A percentile compares a stretch with the other conserved stretches of the same genome.
phyloP scores from a whole-genome alignment of 129 eudicot genomes.

The Calendula officinalis region DNA sequence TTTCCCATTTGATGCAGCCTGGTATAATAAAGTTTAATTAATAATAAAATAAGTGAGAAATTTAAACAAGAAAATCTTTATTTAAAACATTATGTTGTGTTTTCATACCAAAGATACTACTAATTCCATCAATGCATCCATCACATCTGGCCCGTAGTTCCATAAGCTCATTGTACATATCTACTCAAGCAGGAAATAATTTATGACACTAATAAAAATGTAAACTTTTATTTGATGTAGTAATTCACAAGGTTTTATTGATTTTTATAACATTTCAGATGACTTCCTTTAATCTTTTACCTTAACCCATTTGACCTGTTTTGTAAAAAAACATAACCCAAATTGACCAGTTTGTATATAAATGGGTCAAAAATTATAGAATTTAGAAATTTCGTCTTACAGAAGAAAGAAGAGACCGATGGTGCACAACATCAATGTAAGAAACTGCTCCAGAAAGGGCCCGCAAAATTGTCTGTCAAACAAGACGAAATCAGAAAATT shows the following conservation, averaged over 20 bases:
- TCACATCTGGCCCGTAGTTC: conserved; percentile 83
- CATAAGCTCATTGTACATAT: conserved; percentile 81
- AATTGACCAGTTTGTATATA: background rate
- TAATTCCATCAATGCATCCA: conserved; percentile 90
- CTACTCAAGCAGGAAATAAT: conserved; percentile 25
- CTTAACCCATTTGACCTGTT: background rate
- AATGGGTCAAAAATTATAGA: background rate
- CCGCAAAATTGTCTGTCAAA: conserved; percentile 68
- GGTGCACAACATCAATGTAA: conserved; percentile 59
- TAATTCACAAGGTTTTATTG: background rate
- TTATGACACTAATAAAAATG: too few species aligned
- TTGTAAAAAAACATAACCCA: background rate
- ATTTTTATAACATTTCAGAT: background rate
- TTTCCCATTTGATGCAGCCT: conserved; percentile 87
- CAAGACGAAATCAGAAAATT: background rate
- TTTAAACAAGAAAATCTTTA: conserved; percentile 2
- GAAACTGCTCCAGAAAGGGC: conserved; percentile 78
- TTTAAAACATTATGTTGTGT: background rate
- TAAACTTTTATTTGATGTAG: background rate
- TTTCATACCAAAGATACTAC: conserved; percentile 66
- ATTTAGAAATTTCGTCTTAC: conserved; percentile 44
- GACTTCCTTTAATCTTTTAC: background rate
- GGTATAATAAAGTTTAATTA: conserved; percentile 3
- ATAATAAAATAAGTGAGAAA: background rate
- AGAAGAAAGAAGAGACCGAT: conserved; percentile 58